Percentiles rank a stretch among this genome's conserved stretches.
Conservation (phyloP, 108 stramenopile species). For the Aurantiochytrium sp. region DNA sequence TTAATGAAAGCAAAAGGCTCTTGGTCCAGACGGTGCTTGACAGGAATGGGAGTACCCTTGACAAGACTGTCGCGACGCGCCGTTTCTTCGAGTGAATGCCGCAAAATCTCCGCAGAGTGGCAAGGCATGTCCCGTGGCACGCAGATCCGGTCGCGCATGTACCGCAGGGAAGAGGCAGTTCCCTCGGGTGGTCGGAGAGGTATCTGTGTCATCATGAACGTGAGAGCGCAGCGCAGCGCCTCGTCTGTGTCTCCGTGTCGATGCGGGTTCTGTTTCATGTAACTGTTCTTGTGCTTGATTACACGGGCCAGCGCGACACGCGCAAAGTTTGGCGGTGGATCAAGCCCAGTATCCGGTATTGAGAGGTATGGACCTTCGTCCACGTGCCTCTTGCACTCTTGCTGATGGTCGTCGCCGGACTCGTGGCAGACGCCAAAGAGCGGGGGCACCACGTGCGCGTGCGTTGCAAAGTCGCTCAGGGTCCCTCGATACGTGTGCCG, state of each 20-base stretch:
- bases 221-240: neutral
- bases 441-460: neutral
- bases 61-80: neutral
- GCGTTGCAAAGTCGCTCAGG: neutral
- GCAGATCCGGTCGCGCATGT: neutral
- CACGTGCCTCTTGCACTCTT: neutral
- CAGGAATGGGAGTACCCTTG: neutral
- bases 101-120: neutral
- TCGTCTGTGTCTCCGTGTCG: neutral
- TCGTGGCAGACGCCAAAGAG: neutral
- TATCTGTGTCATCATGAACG: neutral
- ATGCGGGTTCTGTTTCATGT: slow-evolving; percentile 2
- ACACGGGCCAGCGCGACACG: neutral
- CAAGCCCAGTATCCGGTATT: neutral
- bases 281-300: neutral
- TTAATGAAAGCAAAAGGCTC: neutral
- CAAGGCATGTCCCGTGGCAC: neutral
- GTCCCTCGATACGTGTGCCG: neutral
- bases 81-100: neutral
- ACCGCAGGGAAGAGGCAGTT: neutral
- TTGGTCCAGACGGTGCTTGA: slow-evolving; percentile 4
- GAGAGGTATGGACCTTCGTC: neutral
- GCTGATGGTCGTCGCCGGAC: neutral
- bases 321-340: neutral
- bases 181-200: neutral